phyloP scores from a whole-genome alignment of 768 basidiomycete genomes.

The Tricholoma bakamatsutake region DNA sequence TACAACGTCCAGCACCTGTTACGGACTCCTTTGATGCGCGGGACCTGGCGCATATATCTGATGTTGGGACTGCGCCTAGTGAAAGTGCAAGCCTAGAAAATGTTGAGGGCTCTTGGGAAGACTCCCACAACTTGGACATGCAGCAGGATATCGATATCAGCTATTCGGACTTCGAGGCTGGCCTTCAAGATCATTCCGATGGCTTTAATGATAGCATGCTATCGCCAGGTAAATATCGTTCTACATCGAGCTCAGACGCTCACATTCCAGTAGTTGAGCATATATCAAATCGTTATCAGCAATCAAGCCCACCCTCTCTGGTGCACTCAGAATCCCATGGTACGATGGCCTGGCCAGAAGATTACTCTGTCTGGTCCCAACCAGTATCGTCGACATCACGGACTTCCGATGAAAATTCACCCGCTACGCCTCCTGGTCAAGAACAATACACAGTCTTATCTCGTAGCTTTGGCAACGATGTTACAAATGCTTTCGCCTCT shows the following conservation, averaged over 20 bases:
- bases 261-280: neutral
- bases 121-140: neutral
- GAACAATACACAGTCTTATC: neutral
- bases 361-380: neutral
- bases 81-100: neutral
- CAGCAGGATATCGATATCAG: neutral
- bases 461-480: neutral
- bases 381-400: neutral
- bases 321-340: neutral
- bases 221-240: neutral
- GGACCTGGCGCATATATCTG: neutral
- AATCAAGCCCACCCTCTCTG: neutral
- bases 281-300: neutral
- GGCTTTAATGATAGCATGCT: neutral
- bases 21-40: neutral
- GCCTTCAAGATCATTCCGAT: neutral
- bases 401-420: neutral
- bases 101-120: neutral
- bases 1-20: neutral
- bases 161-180: slow-evolving; percentile 6
- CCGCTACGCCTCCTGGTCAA: neutral
- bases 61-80: neutral
- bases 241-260: neutral
- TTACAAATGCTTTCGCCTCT: neutral
- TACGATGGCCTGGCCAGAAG: neutral